Conservation (phyloP, 768 basidiomycete genomes). For the Boletus sp. region DNA sequence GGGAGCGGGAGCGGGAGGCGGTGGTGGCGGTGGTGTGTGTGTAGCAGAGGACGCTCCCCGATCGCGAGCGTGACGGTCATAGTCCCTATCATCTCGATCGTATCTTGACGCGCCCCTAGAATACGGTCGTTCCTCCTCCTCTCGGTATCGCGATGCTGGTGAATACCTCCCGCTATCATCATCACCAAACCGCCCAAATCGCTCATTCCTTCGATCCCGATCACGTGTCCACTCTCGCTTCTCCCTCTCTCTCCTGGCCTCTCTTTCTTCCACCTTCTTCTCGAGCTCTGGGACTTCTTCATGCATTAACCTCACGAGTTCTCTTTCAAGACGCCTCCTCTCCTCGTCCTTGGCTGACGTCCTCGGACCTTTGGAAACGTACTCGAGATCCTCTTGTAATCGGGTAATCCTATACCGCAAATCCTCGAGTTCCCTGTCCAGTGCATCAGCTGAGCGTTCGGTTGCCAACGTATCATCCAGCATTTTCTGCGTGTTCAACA, state of each 20-base stretch:
- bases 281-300: constrained; percentile 91
- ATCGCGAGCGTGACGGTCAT: constrained; percentile 38
- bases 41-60: constrained; percentile 35
- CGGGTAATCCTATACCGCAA: constrained; percentile 81
- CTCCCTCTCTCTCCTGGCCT: constrained; percentile 74
- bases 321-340: constrained; percentile 80
- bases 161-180: constrained; percentile 33
- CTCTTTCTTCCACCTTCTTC: constrained; percentile 73
- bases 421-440: constrained; percentile 87
- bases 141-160: constrained; percentile 33
- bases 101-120: constrained; percentile 42
- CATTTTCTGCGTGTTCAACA: constrained; percentile 76
- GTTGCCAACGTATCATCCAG: constrained; percentile 73
- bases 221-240: constrained; percentile 76
- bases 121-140: constrained; percentile 54
- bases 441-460: constrained; percentile 79
- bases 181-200: constrained; percentile 68
- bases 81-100: constrained; percentile 39
- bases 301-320: constrained; percentile 82
- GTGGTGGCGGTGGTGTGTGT: constrained; percentile 46
- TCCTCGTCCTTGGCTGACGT: constrained; percentile 80
- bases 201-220: constrained; percentile 80
- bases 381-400: constrained; percentile 90
- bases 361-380: constrained; percentile 73
- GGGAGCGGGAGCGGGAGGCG: constrained; percentile 53